These are phyloP conservation scores for Boletellus ananiceps DNA, from an alignment of 768 basidiomycete species.

Conservation along the genomic window DNA sequence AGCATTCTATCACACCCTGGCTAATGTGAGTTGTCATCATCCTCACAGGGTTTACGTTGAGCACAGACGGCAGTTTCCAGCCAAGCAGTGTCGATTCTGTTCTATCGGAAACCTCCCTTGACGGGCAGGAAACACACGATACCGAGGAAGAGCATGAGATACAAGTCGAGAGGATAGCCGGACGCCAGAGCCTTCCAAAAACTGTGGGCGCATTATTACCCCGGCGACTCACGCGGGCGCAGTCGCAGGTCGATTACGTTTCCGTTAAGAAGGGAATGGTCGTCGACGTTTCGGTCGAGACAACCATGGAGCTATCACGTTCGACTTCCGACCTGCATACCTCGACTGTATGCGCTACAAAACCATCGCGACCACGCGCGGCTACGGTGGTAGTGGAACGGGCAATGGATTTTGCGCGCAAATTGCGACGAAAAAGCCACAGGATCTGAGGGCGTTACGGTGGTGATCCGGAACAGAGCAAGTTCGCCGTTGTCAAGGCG, in stretches of 20 bases:
- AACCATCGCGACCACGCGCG: slow-evolving; percentile 32
- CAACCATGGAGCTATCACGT: slow-evolving; percentile 24
- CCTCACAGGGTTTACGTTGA: slow-evolving; percentile 6
- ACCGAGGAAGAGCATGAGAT: slow-evolving; percentile 46
- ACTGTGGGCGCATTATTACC: slow-evolving; percentile 41
- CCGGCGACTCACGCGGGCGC: slow-evolving; percentile 42
- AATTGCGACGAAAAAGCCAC: slow-evolving; percentile 38
- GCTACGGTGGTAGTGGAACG: slow-evolving; percentile 36
- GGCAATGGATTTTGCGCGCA: slow-evolving; percentile 41
- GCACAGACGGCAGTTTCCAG: slow-evolving; percentile 25
- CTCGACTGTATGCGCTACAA: slow-evolving; percentile 21
- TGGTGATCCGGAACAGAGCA: slow-evolving; percentile 11
- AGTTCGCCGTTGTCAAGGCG: slow-evolving; percentile 27
- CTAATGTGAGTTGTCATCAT: slow-evolving; percentile 33
- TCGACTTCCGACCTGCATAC: neutral
- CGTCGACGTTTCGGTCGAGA: slow-evolving; percentile 48
- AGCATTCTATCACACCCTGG: slow-evolving; percentile 43
- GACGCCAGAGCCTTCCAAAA: slow-evolving; percentile 40
- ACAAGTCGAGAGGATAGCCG: slow-evolving; percentile 44
- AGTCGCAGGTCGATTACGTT: slow-evolving; percentile 36
- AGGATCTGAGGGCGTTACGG: slow-evolving; percentile 16
- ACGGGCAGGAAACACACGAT: slow-evolving; percentile 32
- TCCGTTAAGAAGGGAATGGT: slow-evolving; percentile 31
- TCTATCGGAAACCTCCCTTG: slow-evolving; percentile 30
- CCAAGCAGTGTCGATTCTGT: slow-evolving; percentile 44